phyloP scores from a whole-genome alignment of 371 early-diverging fungal genomes.

The Circinella umbellata region DNA sequence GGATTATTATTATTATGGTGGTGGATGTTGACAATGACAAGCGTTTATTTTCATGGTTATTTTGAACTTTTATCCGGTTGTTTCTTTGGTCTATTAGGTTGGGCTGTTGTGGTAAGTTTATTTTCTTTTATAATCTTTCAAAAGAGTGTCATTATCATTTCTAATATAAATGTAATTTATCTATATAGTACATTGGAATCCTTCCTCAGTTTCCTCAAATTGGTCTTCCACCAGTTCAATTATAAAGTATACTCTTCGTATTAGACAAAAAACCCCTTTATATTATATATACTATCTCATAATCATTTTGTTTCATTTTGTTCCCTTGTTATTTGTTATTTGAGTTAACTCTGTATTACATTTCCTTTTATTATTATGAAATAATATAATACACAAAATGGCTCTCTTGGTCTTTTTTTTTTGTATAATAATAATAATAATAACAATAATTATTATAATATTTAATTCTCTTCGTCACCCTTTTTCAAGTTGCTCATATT shows the following conservation, averaged over 20 bases:
- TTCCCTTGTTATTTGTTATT: neutral
- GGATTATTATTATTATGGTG: conserved; percentile 66
- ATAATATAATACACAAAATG: too few species aligned
- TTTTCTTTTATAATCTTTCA: too few species aligned
- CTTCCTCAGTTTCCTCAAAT: conserved; percentile 35
- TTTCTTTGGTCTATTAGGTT: conserved; percentile 71
- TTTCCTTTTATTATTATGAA: too few species aligned
- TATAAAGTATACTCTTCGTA: neutral
- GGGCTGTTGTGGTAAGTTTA: conserved; percentile 58
- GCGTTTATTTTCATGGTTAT: conserved; percentile 81
- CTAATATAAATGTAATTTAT: too few species aligned
- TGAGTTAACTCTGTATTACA: neutral
- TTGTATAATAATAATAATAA: conserved; percentile 4
- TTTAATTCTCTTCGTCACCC: conserved; percentile 34
- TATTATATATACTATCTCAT: conserved; percentile 2
- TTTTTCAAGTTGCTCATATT: conserved; percentile 57
- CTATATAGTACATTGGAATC: conserved; percentile 40
- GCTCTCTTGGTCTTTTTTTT: neutral
- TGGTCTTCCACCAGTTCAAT: conserved; percentile 25
- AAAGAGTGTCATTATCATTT: too few species aligned
- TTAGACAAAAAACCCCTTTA: too few species aligned
- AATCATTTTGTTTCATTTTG: neutral
- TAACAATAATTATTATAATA: neutral
- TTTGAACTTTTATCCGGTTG: conserved; percentile 75
- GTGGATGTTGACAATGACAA: conserved; percentile 79